A percentile compares a stretch with the other conserved stretches of the same genome.
These are phyloP conservation scores for Leersia perrieri DNA, from an alignment of 176 grass and related monocot genomes.

Conservation along the genomic window DNA sequence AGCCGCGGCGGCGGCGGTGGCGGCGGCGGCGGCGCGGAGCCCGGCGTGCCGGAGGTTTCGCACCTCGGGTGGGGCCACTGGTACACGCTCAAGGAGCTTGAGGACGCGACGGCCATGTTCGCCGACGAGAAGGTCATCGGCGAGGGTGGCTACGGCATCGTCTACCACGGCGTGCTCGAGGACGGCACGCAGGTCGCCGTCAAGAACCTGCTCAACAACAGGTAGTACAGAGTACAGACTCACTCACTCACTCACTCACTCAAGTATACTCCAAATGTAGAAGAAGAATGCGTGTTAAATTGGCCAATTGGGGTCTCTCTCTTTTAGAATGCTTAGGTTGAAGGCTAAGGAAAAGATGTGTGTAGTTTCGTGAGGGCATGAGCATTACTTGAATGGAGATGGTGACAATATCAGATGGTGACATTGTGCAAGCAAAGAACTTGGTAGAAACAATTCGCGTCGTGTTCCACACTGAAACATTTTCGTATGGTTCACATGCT, in stretches of 20 bases:
- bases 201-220: constrained; percentile 94
- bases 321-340: constrained; percentile 27
- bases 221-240: no score
- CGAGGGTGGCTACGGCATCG: constrained; percentile 93
- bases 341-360: constrained; percentile 35
- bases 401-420: constrained; percentile 38
- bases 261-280: neutral
- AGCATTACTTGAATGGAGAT: constrained; percentile 27
- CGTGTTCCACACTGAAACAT: neutral
- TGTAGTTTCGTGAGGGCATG: constrained; percentile 15
- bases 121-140: constrained; percentile 88
- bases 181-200: constrained; percentile 80
- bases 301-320: no score
- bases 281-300: constrained; percentile 13
- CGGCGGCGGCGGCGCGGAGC: constrained; percentile 38
- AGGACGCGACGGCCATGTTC: constrained; percentile 78
- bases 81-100: constrained; percentile 96
- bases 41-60: constrained; percentile 67
- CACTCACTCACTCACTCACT: no score
- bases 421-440: constrained; percentile 32
- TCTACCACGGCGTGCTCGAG: constrained; percentile 85
- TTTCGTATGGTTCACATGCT: constrained; percentile 28
- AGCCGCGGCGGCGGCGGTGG: constrained; percentile 57
- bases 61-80: constrained; percentile 92
- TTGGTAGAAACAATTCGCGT: neutral